A percentile compares a stretch with the other conserved stretches of the same genome.
Evolutionary conservation across 805 yeast genomes (phyloP).

Genomic region (Pichia californica): DNA sequence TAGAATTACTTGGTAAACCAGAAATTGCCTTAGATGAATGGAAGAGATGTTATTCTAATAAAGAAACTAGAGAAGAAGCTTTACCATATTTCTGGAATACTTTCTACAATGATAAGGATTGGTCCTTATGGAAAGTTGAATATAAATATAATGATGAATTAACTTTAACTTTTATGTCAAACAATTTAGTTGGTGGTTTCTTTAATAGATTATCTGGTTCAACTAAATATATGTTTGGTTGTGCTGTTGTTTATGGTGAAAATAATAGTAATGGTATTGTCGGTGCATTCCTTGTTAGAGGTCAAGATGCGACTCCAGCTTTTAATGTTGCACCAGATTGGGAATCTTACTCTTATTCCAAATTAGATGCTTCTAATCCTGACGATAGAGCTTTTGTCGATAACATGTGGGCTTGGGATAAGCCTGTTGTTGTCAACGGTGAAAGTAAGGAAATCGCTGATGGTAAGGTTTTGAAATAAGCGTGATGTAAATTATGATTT

Average conservation of each 20-base stretch:
- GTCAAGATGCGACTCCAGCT: slow-evolving; percentile 86
- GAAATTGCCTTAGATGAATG: slow-evolving; percentile 76
- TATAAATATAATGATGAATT: slow-evolving; percentile 98
- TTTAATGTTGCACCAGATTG: slow-evolving; percentile 99
- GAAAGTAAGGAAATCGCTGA: slow-evolving; percentile 84
- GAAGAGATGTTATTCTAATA: slow-evolving; percentile 95
- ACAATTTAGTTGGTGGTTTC: slow-evolving; percentile 97
- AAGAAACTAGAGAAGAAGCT: slow-evolving; percentile 90
- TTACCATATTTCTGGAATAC: slow-evolving; percentile 97
- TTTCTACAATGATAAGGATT: slow-evolving; percentile 84
- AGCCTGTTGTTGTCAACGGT: slow-evolving; percentile 79
- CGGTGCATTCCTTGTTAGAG: slow-evolving; percentile 93
- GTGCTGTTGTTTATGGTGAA: slow-evolving; percentile 94
- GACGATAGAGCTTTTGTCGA: slow-evolving; percentile 75
- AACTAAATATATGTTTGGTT: slow-evolving; percentile 90
- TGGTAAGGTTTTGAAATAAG: slow-evolving; percentile 94
- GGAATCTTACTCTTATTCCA: slow-evolving; percentile 85
- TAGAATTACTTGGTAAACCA: slow-evolving; percentile 72
- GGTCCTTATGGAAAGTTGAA: slow-evolving; percentile 92
- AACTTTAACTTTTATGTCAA: slow-evolving; percentile 95
- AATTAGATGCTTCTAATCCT: slow-evolving; percentile 72
- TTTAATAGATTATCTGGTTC: slow-evolving; percentile 91
- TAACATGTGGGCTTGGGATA: slow-evolving; percentile 98
- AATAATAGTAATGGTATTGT: slow-evolving; percentile 97
- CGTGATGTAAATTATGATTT: slow-evolving; percentile 4